A percentile compares a stretch with the other conserved stretches of the same genome.
phyloP scores from a whole-genome alignment of 495 filamentous ascomycete species.

The Sporormia fimetaria region DNA sequence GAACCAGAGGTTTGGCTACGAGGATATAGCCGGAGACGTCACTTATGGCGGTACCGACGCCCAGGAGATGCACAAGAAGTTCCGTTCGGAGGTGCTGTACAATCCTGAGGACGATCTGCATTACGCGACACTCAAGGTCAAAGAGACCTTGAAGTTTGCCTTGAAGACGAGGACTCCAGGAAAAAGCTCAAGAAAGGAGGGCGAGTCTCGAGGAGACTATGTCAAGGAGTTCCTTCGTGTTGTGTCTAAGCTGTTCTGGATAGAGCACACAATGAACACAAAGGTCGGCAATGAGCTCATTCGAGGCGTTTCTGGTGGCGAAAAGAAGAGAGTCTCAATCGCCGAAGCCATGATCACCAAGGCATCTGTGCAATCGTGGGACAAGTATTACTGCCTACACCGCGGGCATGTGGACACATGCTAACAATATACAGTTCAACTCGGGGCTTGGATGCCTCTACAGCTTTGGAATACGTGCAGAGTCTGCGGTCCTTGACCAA shows the following conservation, averaged over 20 bases:
- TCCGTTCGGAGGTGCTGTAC: constrained; percentile 46
- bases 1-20: constrained; percentile 54
- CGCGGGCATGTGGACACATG: no score
- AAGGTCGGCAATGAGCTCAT: constrained; percentile 57
- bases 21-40: constrained; percentile 51
- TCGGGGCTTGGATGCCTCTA: constrained; percentile 54
- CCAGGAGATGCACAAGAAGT: constrained; percentile 49
- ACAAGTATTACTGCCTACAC: no score
- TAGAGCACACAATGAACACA: constrained; percentile 55
- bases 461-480: constrained; percentile 55
- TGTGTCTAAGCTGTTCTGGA: constrained; percentile 68
- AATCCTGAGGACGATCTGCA: constrained; percentile 63
- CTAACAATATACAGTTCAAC: no score
- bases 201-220: constrained; percentile 51
- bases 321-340: constrained; percentile 62
- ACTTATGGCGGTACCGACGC: constrained; percentile 53
- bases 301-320: constrained; percentile 59
- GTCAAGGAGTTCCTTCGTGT: constrained; percentile 55
- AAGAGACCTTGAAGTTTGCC: constrained; percentile 59
- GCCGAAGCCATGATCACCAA: constrained; percentile 58
- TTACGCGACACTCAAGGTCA: constrained; percentile 61
- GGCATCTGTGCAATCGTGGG: constrained; percentile 55
- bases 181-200: constrained; percentile 47
- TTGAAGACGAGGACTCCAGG: constrained; percentile 57
- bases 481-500: constrained; percentile 52